These are phyloP conservation scores for Yamadazyma atmosphaerica DNA, from an alignment of 1,139 yeast species.

Conservation along the genomic window DNA sequence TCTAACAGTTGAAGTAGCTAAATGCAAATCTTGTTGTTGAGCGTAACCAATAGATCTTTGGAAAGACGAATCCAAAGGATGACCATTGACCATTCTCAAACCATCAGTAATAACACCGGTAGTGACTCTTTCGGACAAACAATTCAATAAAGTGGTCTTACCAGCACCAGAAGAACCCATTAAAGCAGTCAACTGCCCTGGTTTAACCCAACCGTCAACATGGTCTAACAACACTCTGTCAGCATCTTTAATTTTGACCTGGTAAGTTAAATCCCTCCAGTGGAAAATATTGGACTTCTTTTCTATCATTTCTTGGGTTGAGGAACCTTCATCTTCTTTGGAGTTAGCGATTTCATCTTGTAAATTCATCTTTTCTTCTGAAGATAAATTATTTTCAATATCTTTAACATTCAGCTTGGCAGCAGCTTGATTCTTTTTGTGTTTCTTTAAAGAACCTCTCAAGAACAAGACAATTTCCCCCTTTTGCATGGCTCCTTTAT, in stretches of 20 bases:
- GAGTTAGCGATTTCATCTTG: slow-evolving; percentile 22
- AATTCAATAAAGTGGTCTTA: slow-evolving; percentile 73
- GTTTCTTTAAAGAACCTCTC: slow-evolving; percentile 25
- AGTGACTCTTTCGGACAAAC: slow-evolving; percentile 75
- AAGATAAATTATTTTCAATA: slow-evolving; percentile 14
- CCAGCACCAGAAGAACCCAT: slow-evolving; percentile 94
- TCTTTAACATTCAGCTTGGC: slow-evolving; percentile 16
- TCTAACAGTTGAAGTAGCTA: slow-evolving; percentile 74
- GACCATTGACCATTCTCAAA: slow-evolving; percentile 72
- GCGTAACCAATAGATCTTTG: slow-evolving; percentile 83
- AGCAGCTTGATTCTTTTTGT: slow-evolving; percentile 18
- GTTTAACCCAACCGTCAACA: slow-evolving; percentile 85
- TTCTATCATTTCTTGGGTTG: slow-evolving; percentile 13
- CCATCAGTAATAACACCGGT: slow-evolving; percentile 75
- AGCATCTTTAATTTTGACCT: slow-evolving; percentile 64
- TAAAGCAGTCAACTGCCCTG: slow-evolving; percentile 46
- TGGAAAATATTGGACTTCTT: slow-evolving; percentile 8
- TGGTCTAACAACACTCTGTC: slow-evolving; percentile 63
- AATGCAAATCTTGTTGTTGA: slow-evolving; percentile 79
- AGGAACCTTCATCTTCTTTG: slow-evolving; percentile 12
- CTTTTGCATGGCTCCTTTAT: slow-evolving; percentile 75
- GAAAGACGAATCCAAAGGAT: slow-evolving; percentile 66
- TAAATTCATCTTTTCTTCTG: slow-evolving; percentile 20
- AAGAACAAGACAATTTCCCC: slow-evolving; percentile 81
- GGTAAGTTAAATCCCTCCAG: slow-evolving; percentile 74